Base-by-base conservation (phyloP, 2,329 filamentous ascomycete species). In the Thielaviopsis musarum region DNA sequence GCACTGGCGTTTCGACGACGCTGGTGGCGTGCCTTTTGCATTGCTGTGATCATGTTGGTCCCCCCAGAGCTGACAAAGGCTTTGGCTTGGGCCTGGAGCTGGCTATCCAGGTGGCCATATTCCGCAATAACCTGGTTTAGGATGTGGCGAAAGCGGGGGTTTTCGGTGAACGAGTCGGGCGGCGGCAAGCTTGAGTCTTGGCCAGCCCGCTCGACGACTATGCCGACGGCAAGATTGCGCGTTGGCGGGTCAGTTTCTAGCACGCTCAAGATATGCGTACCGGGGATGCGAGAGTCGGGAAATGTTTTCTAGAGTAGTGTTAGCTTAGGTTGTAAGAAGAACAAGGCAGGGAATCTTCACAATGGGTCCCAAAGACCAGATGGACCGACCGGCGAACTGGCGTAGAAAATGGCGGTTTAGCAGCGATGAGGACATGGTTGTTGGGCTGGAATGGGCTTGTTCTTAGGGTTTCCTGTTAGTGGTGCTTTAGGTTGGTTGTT, bases 21-120 rank as follows among this genome's bases (percentile, higher is more conserved):
- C 3, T 58, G 45, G 2, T 59, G 45, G 2, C 61, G 55, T 10
- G 54, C 17, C 22, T 54, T 30, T 22, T 62, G 59, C 56, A 54
- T 59, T 1, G 22, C 57, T n/a, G 17, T 49, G 3, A 45, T 24
- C n/a, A 59, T 45, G 15, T 28, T 52, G 26, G 75, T 71, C 0
- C 77, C 78, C 2, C 79, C 81, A 0, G 80, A 76, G 1, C 77
- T 76, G 2, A 82, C 82, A 63, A 83, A 80, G 0, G 79, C 80
- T 45, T 74, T 73, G 0, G 82, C 83, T 66, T 85, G 81, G 9
- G 73, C 72, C 61, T 73, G 69, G 0, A 85, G 71, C 34, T 72
- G 71, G 4, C 78, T 77, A 61, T 85, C 83, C n/a, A 75, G 64
- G 52, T 76, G 71, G 2, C 80, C 82, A 63, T 84, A 70, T 58